Base-by-base conservation (phyloP, 441 rosid genomes). In the Cnidoscolus chayamansa region DNA sequence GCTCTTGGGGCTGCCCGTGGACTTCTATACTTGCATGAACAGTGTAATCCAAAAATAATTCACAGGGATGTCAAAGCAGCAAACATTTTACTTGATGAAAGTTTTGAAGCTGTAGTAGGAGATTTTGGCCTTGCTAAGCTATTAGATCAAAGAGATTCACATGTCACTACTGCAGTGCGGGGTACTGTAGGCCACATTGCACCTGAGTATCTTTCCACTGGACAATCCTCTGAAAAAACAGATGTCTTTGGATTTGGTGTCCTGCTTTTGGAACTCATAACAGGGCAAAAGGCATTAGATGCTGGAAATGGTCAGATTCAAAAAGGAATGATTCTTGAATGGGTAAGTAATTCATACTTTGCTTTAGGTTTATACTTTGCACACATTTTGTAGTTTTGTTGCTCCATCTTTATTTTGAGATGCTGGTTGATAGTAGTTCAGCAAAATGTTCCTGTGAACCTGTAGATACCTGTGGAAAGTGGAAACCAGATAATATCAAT, bases 41-140 rank as follows among this genome's bases (percentile, higher is more conserved):
- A 92, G 60, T 89, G 96, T 74, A 92, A 87, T 73, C 98, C 98
- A 7, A 90, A 82, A 86, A 93, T 93, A 53, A 93, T 91, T 64
- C 98, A 91, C 72, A 84, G 97, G 78, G 98, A 93, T 67, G 97
- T 93, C 50, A 93, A 93, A 85, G 98, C 98, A 53, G 98, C 98
- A 47, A 93, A 93, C 48, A 90, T 93, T 63, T 78, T 93, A 51
- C 94, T 91, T 45, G 96, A 91, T 54, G 97, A 89, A 74, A 84
- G 89, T 78, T 91, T 90, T 72, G 97, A 93, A 84, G 96, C 96
- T 19, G 89, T 93, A 2, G 98, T 93, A 55, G 97, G 98, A 15
- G 97, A 93, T 77, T 91, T 93, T 73, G 97, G 98, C 45, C 89
- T 93, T 0, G 97, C 97, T 10, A 93, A 93, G 80, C 84, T 93